Percentiles rank a stretch among this genome's conserved stretches.
Evolutionary conservation across 2,329 filamentous ascomycete species (phyloP).

Genomic region (Botrytis hyacinthi): DNA sequence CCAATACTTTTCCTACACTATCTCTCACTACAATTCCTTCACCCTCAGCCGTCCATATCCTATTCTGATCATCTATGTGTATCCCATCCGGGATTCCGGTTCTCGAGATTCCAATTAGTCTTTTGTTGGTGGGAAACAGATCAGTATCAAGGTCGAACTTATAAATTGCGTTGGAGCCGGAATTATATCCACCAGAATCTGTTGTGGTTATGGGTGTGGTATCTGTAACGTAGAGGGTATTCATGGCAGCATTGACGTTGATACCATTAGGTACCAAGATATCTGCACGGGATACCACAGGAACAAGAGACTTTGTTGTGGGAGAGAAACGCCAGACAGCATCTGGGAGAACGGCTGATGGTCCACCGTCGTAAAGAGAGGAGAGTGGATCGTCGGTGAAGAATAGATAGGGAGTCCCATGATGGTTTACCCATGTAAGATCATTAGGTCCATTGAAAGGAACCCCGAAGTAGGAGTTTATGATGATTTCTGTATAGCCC

Average conservation of each 20-base stretch:
- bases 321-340: slow-evolving; percentile 17
- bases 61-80: slow-evolving; percentile 11
- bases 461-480: slow-evolving; percentile 8
- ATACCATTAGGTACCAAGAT: slow-evolving; percentile 7
- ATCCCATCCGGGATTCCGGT: slow-evolving; percentile 14
- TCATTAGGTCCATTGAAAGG: background rate
- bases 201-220: background rate
- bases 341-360: background rate
- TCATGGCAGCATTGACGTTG: background rate
- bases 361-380: background rate
- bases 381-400: background rate
- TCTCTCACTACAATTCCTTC: slow-evolving; percentile 6
- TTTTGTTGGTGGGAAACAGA: background rate
- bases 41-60: slow-evolving; percentile 14
- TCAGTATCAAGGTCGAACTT: slow-evolving; percentile 1
- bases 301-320: background rate
- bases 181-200: background rate
- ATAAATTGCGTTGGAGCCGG: slow-evolving; percentile 1
- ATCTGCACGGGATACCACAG: slow-evolving; percentile 5
- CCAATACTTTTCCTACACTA: background rate
- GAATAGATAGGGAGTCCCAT: background rate
- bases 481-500: background rate
- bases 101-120: background rate
- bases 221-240: slow-evolving; percentile 8
- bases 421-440: background rate